phyloP scores from a whole-genome alignment of 2,329 filamentous ascomycete species.

The Tolypocladium tropicale region DNA sequence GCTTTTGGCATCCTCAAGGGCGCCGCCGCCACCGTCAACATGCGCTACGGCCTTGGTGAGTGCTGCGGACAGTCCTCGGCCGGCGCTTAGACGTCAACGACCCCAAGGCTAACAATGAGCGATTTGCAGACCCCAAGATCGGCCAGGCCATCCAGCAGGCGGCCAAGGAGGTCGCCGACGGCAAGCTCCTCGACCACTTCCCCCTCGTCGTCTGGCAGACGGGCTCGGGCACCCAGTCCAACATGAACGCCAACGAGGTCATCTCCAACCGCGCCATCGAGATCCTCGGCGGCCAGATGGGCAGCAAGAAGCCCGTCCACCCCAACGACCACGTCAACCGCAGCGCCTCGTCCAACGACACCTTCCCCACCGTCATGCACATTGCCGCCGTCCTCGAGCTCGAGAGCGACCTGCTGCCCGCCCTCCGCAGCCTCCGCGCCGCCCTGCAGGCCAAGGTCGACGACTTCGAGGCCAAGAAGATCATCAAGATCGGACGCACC shows the following conservation, averaged over 20 bases:
- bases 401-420: slow-evolving; percentile 74
- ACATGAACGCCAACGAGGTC: slow-evolving; percentile 99
- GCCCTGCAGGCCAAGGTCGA: slow-evolving; percentile 84
- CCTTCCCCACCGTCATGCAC: slow-evolving; percentile 99
- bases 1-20: slow-evolving; percentile 97
- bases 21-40: slow-evolving; percentile 90
- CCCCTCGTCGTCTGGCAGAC: slow-evolving; percentile 99
- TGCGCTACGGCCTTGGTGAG: slow-evolving; percentile 79
- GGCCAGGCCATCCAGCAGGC: slow-evolving; percentile 92
- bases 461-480: slow-evolving; percentile 71
- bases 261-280: slow-evolving; percentile 99
- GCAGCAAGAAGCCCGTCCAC: slow-evolving; percentile 96
- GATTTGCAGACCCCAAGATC: slow-evolving; percentile 53
- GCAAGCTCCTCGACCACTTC: slow-evolving; percentile 95
- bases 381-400: slow-evolving; percentile 94
- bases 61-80: background rate
- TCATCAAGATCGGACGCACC: slow-evolving; percentile 98
- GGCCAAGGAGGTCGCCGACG: slow-evolving; percentile 81
- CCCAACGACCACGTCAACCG: slow-evolving; percentile 99
- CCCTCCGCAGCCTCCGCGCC: slow-evolving; percentile 69
- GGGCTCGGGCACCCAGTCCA: slow-evolving; percentile 95
- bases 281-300: slow-evolving; percentile 88
- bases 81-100: no score
- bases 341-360: slow-evolving; percentile 97
- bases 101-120: background rate